These are phyloP conservation scores for Plasmodium gonderi DNA, from an alignment of 169 alveolate genomes.

Conservation along the genomic window DNA sequence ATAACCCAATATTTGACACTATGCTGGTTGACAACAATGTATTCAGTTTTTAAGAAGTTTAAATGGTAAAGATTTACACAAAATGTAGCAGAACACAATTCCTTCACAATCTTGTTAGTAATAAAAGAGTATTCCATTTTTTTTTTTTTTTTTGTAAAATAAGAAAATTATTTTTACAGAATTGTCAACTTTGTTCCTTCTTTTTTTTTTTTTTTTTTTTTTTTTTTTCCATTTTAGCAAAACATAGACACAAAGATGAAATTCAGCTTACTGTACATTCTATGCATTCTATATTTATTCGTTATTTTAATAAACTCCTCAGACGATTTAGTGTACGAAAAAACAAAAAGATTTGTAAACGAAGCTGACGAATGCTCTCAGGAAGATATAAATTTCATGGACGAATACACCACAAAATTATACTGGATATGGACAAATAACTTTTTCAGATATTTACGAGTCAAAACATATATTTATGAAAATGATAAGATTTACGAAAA, in stretches of 20 bases:
- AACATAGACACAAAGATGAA: neutral
- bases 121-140: neutral
- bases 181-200: neutral
- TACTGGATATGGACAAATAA: conserved; percentile 68
- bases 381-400: conserved; percentile 42
- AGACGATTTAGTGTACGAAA: conserved; percentile 5
- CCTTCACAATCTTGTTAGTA: no score
- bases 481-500: conserved; percentile 35
- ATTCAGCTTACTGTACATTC: neutral
- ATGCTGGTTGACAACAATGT: no score
- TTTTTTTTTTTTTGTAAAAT: neutral
- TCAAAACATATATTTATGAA: conserved; percentile 52
- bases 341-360: conserved; percentile 28
- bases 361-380: conserved; percentile 46
- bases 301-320: neutral
- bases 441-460: conserved; percentile 42
- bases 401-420: conserved; percentile 10
- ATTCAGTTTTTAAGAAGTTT: no score
- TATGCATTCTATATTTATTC: conserved; percentile 2
- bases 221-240: neutral
- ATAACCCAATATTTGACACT: neutral
- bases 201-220: neutral
- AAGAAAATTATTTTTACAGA: neutral
- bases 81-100: no score
- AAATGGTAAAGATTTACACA: no score